Evolutionary conservation across 306 rosid species (phyloP), one percentile per base, ranked within the genome.

Genomic region (Pterocarpus macrocarpus): DNA sequence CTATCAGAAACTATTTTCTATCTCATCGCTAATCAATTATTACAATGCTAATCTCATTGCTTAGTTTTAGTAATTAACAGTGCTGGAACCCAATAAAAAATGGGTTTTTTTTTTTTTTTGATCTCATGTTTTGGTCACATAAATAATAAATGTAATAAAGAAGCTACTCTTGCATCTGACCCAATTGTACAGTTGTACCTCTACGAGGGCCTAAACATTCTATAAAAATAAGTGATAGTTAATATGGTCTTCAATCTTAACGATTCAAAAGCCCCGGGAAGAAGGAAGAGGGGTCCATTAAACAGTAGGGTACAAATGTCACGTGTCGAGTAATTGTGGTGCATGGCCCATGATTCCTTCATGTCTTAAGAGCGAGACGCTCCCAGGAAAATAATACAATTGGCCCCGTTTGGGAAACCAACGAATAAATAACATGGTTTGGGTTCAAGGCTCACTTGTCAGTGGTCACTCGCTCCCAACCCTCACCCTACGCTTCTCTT

Each of bases 271-370:
- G 15, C 10, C 55, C 53, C 82, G 68, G 22, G 12, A 3, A 15
- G 52, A 8, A 4, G 28, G 61, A 10, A 4, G 55, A 17, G 64
- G 34, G 32, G 35, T 65, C 44, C 72, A 80, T 61, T 59, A 59
- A 70, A 50, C 8, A 3, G 62, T 61, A 74, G 50, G 73, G 87
- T 66, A 61, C 84, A 69, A 66, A 5, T 9, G 90, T 89, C 92
- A 91, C 94, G 94, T 94, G 95, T 88, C 92, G 62, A 87, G 85
- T 86, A 73, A 87, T 67, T 82, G 84, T 76, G 79, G 33, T 76
- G 90, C 90, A 76, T 89, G 87, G 85, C 70, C 91, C 97, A 83
- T 90, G 73, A 74, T 81, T 81, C 75, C 84, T 81, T 58, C 76
- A 81, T 61, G 64, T 83, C 84, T 76, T 77, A 44, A 34, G 77